Evolutionary conservation across 2,329 filamentous ascomycete species (phyloP).

Genomic region (Fusarium stilboides): DNA sequence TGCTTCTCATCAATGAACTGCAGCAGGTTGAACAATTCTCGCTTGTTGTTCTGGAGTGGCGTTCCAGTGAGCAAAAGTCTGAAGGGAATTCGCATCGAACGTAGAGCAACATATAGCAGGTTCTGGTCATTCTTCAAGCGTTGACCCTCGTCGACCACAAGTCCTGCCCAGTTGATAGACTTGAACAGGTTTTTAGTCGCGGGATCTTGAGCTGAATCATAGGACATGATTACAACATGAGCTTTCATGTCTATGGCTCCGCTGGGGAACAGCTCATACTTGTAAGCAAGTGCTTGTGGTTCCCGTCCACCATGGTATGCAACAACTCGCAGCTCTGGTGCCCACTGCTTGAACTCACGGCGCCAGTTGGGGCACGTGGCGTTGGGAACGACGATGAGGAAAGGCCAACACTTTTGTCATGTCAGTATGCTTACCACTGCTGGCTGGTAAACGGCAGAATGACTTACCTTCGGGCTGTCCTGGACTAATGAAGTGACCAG

Average conservation of each 20-base stretch:
- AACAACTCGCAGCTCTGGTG: slow-evolving; percentile 87
- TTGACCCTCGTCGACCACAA: slow-evolving; percentile 96
- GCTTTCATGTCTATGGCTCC: slow-evolving; percentile 79
- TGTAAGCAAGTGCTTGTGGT: slow-evolving; percentile 81
- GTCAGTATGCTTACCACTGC: slow-evolving; percentile 30
- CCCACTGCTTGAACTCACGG: slow-evolving; percentile 95
- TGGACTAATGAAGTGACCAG: slow-evolving; percentile 82
- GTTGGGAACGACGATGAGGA: slow-evolving; percentile 93
- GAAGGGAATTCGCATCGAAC: slow-evolving; percentile 82
- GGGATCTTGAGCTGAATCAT: slow-evolving; percentile 87
- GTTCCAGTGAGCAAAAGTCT: slow-evolving; percentile 91
- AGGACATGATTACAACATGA: slow-evolving; percentile 95
- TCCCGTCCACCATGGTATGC: slow-evolving; percentile 87
- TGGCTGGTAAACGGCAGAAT: neutral
- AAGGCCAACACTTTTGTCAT: slow-evolving; percentile 79
- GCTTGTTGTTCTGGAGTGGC: slow-evolving; percentile 93
- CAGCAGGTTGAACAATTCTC: slow-evolving; percentile 95
- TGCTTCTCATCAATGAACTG: slow-evolving; percentile 86
- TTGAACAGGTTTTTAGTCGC: slow-evolving; percentile 76
- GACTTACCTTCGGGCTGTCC: slow-evolving; percentile 67
- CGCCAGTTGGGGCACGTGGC: slow-evolving; percentile 98
- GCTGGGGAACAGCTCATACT: slow-evolving; percentile 87
- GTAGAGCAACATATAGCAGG: slow-evolving; percentile 82
- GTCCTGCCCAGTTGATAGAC: slow-evolving; percentile 83
- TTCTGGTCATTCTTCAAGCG: slow-evolving; percentile 94